Evolutionary conservation across 139 green algal genomes (phyloP), one percentile per base, ranked within the genome.

Genomic region (Eudorina sp.): DNA sequence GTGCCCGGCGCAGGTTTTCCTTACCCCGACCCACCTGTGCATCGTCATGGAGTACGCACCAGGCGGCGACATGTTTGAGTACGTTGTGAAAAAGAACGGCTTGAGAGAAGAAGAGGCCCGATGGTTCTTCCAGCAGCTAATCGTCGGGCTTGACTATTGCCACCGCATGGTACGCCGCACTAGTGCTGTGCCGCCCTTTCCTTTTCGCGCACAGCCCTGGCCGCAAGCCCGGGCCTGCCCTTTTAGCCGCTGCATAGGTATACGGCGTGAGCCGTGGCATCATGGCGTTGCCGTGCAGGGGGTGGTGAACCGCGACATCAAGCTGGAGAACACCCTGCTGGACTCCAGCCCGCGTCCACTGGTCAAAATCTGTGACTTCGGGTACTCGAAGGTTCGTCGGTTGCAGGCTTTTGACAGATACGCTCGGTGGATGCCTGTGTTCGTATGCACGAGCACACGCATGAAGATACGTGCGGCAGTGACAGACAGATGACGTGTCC

Each of bases 91-190:
- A 21, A 97, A 96, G 77, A 97, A 96, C 45, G 93, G 96, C 0
- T 94, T 99, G 81, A 94, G 90, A 38, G 97, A 99, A 91, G 96
- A 96, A 31, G 97, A 99, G 91, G 97, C 97, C 23, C 92, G 97
- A 14, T 99, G 93, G 96, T 99, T 99, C 91, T 99, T 99, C 90
- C 98, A 99, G 94, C 98, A 99, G 94, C 94, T 99, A 7, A 97
- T 99, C 18, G 95, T 98, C 18, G 97, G 96, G 11, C 94, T 99
- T 27, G 96, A 98, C 84, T 99, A 99, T 92, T 97, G 98, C 86
- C 92, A 95, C 85, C 83, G 83, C 43, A 91, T 93, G 78, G 92
- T 93, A 74, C 88, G 90, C 58, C 79, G 83, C 48, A 43, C n/a
- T n/a, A n/a, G n/a, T n/a, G n/a, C n/a, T n/a, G n/a, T n/a, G n/a